These are phyloP conservation scores for Petasospora fabianii DNA, from an alignment of 1,139 yeast species.

Conservation along the genomic window DNA sequence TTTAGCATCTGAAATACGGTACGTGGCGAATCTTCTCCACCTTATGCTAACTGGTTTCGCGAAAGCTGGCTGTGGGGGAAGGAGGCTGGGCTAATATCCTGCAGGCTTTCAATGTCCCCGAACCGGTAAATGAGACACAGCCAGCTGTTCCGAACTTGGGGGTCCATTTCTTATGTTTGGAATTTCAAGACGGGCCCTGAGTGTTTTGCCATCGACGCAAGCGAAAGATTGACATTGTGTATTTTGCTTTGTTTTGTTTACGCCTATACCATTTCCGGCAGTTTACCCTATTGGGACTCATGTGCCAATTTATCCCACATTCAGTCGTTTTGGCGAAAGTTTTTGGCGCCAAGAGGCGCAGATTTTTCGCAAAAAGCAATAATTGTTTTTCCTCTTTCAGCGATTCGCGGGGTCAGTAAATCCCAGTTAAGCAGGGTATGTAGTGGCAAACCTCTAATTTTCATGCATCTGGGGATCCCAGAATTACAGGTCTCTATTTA, in stretches of 20 bases:
- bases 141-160: too few species aligned
- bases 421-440: not conserved
- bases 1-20: not conserved
- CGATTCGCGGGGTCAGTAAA: not conserved
- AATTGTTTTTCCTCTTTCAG: not conserved
- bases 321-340: not conserved
- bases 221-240: not conserved
- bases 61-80: not conserved
- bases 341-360: not conserved
- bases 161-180: too few species aligned
- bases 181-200: too few species aligned
- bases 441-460: not conserved
- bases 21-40: too few species aligned
- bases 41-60: too few species aligned
- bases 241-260: conserved; percentile 3
- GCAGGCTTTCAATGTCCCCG: too few species aligned
- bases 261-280: conserved; percentile 4
- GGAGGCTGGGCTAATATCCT: not conserved
- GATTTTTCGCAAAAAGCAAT: not conserved
- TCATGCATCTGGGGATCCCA: too few species aligned
- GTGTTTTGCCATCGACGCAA: not conserved
- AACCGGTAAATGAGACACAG: too few species aligned
- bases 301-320: conserved; percentile 5
- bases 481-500: conserved; percentile 5
- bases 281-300: conserved; percentile 1